Conservation (phyloP, 768 basidiomycete species). For the Nidularia pulvinata region DNA sequence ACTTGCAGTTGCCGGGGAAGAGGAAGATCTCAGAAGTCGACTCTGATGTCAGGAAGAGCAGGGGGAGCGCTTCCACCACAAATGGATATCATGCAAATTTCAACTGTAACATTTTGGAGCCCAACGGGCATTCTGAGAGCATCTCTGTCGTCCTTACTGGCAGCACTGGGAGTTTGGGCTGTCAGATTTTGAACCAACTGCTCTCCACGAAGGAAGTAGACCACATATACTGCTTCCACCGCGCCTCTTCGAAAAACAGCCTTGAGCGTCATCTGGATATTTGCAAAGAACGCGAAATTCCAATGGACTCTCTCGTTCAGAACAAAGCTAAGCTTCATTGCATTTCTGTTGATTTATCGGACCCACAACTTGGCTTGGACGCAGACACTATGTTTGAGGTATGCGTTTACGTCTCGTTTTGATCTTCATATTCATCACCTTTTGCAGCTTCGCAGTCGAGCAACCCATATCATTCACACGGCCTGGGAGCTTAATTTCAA, state of each 20-base stretch:
- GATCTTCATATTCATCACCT: neutral
- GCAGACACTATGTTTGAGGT: slow-evolving; percentile 2
- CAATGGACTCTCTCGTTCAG: neutral
- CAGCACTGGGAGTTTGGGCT: slow-evolving; percentile 28
- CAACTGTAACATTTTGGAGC: too few relatives aligned
- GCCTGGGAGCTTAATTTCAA: slow-evolving; percentile 10
- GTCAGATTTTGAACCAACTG: slow-evolving; percentile 18
- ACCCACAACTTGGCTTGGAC: slow-evolving; percentile 2
- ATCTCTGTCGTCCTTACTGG: slow-evolving; percentile 28
- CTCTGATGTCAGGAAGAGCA: too few relatives aligned
- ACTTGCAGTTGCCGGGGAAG: too few relatives aligned
- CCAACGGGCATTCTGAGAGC: too few relatives aligned
- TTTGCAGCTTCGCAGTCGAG: neutral
- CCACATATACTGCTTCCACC: slow-evolving; percentile 20
- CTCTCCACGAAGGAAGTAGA: slow-evolving; percentile 10
- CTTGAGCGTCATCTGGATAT: neutral
- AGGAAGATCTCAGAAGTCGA: too few relatives aligned
- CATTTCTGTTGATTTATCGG: slow-evolving; percentile 1
- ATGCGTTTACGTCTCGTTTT: neutral
- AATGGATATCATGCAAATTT: too few relatives aligned
- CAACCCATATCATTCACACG: slow-evolving; percentile 8
- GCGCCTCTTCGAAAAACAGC: slow-evolving; percentile 4
- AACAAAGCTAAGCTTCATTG: neutral
- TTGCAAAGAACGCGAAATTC: neutral
- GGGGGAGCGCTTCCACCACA: too few relatives aligned